phyloP scores from a whole-genome alignment of 2,329 filamentous ascomycete species.

The Arthrobotrys megalospora region DNA sequence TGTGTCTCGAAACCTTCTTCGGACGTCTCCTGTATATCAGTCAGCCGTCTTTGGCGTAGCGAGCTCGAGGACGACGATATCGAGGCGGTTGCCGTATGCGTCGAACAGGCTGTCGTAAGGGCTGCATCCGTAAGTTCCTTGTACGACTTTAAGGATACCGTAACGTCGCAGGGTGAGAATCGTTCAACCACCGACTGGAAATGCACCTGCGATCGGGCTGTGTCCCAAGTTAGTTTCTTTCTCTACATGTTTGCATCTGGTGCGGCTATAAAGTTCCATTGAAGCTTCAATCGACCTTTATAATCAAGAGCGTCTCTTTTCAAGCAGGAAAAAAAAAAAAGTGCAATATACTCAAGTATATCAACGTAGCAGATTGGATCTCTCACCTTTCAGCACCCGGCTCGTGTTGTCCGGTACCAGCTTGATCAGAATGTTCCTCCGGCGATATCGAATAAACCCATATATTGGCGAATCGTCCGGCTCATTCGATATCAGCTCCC shows the following conservation, averaged over 20 bases:
- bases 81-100: constrained; percentile 89
- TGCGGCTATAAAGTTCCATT: background rate
- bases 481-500: constrained; percentile 82
- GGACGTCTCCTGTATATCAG: constrained; percentile 94
- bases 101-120: constrained; percentile 87
- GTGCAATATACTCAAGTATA: background rate
- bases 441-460: constrained; percentile 89
- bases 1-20: constrained; percentile 75
- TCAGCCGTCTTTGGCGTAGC: constrained; percentile 80
- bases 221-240: constrained; percentile 74
- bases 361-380: constrained; percentile 12
- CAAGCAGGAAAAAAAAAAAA: background rate
- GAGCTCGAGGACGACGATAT: constrained; percentile 88
- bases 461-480: constrained; percentile 90
- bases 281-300: background rate
- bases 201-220: constrained; percentile 71
- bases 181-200: constrained; percentile 78
- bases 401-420: constrained; percentile 93
- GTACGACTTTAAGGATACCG: constrained; percentile 81
- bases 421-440: constrained; percentile 91
- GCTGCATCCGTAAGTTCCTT: constrained; percentile 89
- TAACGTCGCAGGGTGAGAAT: constrained; percentile 88
- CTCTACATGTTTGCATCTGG: constrained; percentile 77
- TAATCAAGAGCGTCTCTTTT: background rate
- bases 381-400: constrained; percentile 88